These are phyloP conservation scores for Xylaria digitata DNA, from an alignment of 2,329 filamentous ascomycete species.

Conservation along the genomic window DNA sequence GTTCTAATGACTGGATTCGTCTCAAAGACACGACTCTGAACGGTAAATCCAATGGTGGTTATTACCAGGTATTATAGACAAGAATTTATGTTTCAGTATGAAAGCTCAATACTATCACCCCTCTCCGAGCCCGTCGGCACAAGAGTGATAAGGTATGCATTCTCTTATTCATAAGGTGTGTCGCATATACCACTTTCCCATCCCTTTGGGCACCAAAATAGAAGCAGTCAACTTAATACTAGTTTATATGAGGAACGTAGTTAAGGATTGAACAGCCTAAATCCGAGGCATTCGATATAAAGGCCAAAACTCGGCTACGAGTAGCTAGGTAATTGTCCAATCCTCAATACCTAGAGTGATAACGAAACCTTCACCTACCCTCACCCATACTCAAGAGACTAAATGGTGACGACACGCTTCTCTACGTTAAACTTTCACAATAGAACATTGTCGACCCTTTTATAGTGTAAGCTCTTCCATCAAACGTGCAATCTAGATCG, in stretches of 20 bases:
- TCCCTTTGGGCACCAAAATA: background rate
- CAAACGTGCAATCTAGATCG: constrained; percentile 24
- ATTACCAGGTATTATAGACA: background rate
- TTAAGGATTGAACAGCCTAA: background rate
- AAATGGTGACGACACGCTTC: background rate
- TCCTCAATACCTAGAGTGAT: background rate
- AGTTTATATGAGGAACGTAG: background rate
- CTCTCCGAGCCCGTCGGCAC: background rate
- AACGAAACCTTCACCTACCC: background rate
- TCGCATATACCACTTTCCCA: background rate
- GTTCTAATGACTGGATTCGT: constrained; percentile 20
- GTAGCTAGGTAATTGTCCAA: background rate
- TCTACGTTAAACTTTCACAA: constrained; percentile 8
- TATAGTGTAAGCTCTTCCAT: constrained; percentile 15
- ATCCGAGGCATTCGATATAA: background rate
- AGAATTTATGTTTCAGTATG: background rate
- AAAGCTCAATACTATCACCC: background rate
- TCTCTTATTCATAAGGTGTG: background rate
- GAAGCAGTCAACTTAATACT: background rate
- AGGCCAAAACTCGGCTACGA: background rate
- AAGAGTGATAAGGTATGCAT: background rate
- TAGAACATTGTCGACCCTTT: constrained; percentile 30
- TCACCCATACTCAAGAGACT: background rate
- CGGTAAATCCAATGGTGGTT: background rate
- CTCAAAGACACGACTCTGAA: background rate